Conservation (phyloP, 129 eudicot genomes). For the Flaveria robusta region DNA sequence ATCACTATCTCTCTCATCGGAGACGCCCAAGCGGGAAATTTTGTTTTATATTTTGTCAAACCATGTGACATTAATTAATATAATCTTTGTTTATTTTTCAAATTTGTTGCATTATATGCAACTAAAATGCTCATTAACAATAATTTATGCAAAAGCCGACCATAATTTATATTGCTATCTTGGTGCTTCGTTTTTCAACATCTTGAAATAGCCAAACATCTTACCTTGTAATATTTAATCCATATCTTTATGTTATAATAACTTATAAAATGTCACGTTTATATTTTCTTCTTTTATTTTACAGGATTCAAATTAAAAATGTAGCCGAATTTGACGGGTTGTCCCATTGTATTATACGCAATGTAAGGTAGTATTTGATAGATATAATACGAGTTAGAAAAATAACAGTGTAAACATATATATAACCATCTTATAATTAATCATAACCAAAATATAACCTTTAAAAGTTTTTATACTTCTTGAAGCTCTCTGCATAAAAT, state of each 20-base stretch:
- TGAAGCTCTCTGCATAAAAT: no score
- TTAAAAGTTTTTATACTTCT: no score
- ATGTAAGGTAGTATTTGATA: no score
- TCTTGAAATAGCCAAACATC: conserved; percentile 8
- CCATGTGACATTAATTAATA: neutral
- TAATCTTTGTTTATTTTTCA: neutral
- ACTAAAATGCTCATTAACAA: neutral
- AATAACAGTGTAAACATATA: no score
- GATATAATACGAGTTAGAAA: no score
- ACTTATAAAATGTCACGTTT: conserved; percentile 6
- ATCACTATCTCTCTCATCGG: no score
- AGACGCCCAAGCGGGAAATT: neutral
- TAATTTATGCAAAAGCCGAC: conserved; percentile 2
- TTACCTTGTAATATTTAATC: neutral
- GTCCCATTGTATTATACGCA: neutral
- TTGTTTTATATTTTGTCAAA: neutral
- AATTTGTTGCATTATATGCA: neutral
- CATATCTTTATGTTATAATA: neutral
- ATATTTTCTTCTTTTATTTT: neutral
- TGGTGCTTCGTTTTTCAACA: neutral
- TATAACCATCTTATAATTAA: no score
- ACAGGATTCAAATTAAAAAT: neutral
- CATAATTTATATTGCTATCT: neutral
- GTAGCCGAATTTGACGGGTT: neutral
- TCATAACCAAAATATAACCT: no score